Evolutionary conservation across 1,284 basidiomycete genomes (phyloP).

Genomic region (Stygiomarasmius scandens): DNA sequence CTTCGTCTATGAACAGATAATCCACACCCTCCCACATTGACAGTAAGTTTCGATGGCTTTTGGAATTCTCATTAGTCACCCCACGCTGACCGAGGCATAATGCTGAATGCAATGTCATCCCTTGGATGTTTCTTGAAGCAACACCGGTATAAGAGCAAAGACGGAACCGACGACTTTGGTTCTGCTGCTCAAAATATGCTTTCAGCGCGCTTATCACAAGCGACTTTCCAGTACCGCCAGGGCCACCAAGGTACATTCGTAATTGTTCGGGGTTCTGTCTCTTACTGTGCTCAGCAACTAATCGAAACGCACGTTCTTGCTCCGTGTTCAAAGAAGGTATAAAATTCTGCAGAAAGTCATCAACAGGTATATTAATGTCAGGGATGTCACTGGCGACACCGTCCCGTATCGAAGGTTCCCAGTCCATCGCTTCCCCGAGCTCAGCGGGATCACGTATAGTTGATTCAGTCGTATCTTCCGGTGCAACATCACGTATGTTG

Average conservation of each 20-base stretch:
- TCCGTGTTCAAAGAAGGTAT: conserved; percentile 19
- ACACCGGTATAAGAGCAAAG: conserved; percentile 37
- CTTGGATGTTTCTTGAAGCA: conserved; percentile 36
- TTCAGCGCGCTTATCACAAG: conserved; percentile 34
- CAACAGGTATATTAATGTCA: too few species aligned
- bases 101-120: conserved; percentile 38
- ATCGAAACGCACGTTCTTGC: conserved; percentile 32
- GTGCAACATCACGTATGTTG: too few species aligned
- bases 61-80: conserved; percentile 5
- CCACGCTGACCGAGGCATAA: conserved; percentile 11
- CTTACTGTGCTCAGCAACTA: conserved; percentile 29
- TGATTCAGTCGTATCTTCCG: too few species aligned
- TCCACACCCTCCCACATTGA: conserved; percentile 40
- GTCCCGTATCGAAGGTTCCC: too few species aligned
- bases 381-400: too few species aligned
- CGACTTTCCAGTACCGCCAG: conserved; percentile 42
- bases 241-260: conserved; percentile 33
- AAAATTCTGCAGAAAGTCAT: too few species aligned
- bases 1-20: conserved; percentile 43
- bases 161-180: conserved; percentile 27
- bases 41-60: conserved; percentile 21
- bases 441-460: too few species aligned
- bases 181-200: conserved; percentile 26
- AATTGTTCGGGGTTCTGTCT: conserved; percentile 19
- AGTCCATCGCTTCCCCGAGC: too few species aligned